phyloP scores from a whole-genome alignment of 805 yeast species.

The Dipodascopsis uninucleata region DNA sequence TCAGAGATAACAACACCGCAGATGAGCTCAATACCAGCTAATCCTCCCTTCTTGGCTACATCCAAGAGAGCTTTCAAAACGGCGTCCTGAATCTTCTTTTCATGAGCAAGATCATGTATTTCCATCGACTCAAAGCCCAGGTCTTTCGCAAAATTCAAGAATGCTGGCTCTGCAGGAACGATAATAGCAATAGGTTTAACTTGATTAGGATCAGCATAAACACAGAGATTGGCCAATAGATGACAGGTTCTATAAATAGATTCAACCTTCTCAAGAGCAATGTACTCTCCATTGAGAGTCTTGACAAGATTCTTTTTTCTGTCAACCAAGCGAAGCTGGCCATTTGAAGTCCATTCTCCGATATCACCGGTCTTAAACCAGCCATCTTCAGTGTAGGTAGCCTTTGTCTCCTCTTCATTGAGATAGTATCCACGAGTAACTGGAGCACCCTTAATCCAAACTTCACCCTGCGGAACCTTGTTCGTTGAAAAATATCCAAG shows the following conservation, averaged over 20 bases:
- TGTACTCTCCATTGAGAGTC: constrained; percentile 94
- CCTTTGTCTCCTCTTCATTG: constrained; percentile 75
- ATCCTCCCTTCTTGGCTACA: constrained; percentile 78
- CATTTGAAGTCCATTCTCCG: constrained; percentile 83
- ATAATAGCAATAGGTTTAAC: constrained; percentile 92
- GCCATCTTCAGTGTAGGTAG: constrained; percentile 73
- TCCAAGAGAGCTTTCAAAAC: constrained; percentile 58
- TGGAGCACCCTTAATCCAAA: constrained; percentile 70
- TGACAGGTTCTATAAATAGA: constrained; percentile 81
- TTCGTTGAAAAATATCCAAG: constrained; percentile 74
- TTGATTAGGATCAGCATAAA: constrained; percentile 82
- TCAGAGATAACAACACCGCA: constrained; percentile 74
- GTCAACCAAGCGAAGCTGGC: constrained; percentile 80
- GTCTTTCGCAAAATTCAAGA: constrained; percentile 58
- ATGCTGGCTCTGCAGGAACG: constrained; percentile 68
- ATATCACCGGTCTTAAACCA: constrained; percentile 98
- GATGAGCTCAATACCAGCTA: constrained; percentile 79
- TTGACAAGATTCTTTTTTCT: constrained; percentile 94
- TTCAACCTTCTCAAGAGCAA: constrained; percentile 93
- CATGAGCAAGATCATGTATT: constrained; percentile 48
- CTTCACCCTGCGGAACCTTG: constrained; percentile 88
- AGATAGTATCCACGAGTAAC: constrained; percentile 75
- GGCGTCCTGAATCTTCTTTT: constrained; percentile 52
- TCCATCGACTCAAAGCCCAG: constrained; percentile 49
- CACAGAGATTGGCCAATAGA: constrained; percentile 76